These are phyloP conservation scores for Discostella stelligera DNA, from an alignment of 352 stramenopile genomes.

Conservation along the genomic window DNA sequence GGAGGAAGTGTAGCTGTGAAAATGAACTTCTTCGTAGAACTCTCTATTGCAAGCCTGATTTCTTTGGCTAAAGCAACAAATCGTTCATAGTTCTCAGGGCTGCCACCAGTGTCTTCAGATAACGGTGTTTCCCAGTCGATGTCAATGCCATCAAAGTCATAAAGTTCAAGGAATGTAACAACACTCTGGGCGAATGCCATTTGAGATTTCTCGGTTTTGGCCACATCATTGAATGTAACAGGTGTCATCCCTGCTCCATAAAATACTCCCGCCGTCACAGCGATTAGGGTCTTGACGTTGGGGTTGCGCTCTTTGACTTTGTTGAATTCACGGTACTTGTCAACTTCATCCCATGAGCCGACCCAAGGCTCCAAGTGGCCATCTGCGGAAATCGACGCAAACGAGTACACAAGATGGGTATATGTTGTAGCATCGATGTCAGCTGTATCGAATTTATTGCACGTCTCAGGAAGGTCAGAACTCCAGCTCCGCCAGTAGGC, in stretches of 20 bases:
- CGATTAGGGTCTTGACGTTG: slow-evolving; percentile 56
- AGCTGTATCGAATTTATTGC: slow-evolving; percentile 53
- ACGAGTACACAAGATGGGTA: slow-evolving; percentile 58
- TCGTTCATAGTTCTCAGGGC: slow-evolving; percentile 42
- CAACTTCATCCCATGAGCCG: slow-evolving; percentile 55
- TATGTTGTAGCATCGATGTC: slow-evolving; percentile 54
- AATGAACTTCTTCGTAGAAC: slow-evolving; percentile 43
- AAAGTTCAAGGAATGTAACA: slow-evolving; percentile 51
- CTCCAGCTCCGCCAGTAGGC: slow-evolving; percentile 60
- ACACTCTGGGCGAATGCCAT: slow-evolving; percentile 56
- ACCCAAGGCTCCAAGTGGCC: slow-evolving; percentile 55
- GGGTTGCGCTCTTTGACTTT: slow-evolving; percentile 52
- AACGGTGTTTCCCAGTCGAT: slow-evolving; percentile 61
- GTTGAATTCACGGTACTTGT: slow-evolving; percentile 62
- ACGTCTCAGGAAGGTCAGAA: slow-evolving; percentile 44
- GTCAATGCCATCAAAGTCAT: slow-evolving; percentile 66
- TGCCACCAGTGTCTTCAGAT: slow-evolving; percentile 43
- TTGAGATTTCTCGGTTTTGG: slow-evolving; percentile 28
- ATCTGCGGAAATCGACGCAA: slow-evolving; percentile 58
- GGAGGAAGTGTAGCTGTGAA: slow-evolving; percentile 45
- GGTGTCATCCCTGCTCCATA: slow-evolving; percentile 59
- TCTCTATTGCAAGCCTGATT: slow-evolving; percentile 44
- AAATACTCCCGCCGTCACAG: slow-evolving; percentile 56
- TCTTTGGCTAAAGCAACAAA: slow-evolving; percentile 49
- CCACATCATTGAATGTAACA: slow-evolving; percentile 52